Evolutionary conservation across 2,329 filamentous ascomycete genomes (phyloP), one percentile per base, ranked within the genome.

Genomic region (Penicillium sclerotigenum): DNA sequence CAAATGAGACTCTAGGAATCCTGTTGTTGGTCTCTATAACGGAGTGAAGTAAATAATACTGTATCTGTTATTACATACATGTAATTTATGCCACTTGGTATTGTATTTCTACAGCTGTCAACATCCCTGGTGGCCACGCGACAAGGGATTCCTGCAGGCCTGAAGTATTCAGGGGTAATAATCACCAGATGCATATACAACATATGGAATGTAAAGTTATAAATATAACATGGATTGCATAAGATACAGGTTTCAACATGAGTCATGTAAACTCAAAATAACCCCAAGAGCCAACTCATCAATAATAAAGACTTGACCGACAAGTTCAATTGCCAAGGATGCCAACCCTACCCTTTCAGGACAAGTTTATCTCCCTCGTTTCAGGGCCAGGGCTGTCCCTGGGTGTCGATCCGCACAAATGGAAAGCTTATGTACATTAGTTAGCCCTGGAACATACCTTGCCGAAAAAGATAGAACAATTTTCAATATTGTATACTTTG

Each of bases 121-220:
- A 46, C 54, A 69, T 68, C 66, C 66, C 64, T 69, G 66, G 62
- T 59, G 55, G 65, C 67, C 67, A 68, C 63, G 66, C 65, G 66
- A 66, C 46, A 55, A 56, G 37, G 47, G 49, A 45, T 48, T 58
- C 40, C 57, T 65, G 61, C 61, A 62, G 52, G 46, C n/a, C 41
- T 41, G n/a, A n/a, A 55, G 11, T 38, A 9, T 46, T 46, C 47
- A 55, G 53, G 53, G 53, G 53, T 55, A 51, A 46, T 33, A 18
- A 20, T 18, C 29, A 46, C 29, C 26, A 31, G 26, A 20, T 45
- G 29, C 31, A 50, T 43, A 38, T 26, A n/a, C n/a, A n/a, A n/a
- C n/a, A n/a, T n/a, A n/a, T n/a, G n/a, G n/a, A n/a, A n/a, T n/a
- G n/a, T n/a, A n/a, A n/a, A n/a, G 31, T 31, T 31, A 20, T 31